Evolutionary conservation across 352 stramenopile genomes (phyloP).

Genomic region (Pythium phragmitis): DNA sequence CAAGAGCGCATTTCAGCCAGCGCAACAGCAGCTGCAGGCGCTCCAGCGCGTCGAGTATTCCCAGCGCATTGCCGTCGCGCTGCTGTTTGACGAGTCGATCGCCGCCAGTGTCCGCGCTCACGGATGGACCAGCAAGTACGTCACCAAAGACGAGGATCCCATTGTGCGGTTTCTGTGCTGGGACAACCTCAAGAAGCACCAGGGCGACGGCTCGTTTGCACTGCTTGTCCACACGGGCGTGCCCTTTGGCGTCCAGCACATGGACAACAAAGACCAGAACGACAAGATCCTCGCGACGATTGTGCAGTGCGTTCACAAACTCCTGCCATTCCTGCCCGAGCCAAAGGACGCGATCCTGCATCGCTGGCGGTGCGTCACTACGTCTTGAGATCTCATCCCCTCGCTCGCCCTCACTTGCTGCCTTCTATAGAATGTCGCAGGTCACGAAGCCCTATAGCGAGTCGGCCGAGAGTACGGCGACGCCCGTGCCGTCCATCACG

Average conservation of each 20-base stretch:
- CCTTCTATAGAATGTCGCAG: slow-evolving; percentile 53
- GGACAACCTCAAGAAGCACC: slow-evolving; percentile 68
- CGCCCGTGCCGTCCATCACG: slow-evolving; percentile 30
- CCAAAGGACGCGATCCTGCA: slow-evolving; percentile 52
- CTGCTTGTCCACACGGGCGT: slow-evolving; percentile 73
- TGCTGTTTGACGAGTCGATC: slow-evolving; percentile 55
- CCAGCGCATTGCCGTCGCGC: slow-evolving; percentile 64
- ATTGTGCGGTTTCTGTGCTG: slow-evolving; percentile 77
- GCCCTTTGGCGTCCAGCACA: slow-evolving; percentile 51
- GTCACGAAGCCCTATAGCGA: slow-evolving; percentile 49
- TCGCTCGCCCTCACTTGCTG: background rate
- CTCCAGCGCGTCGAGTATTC: slow-evolving; percentile 60
- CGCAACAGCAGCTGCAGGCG: slow-evolving; percentile 30
- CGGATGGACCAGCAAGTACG: slow-evolving; percentile 68
- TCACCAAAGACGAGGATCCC: slow-evolving; percentile 49
- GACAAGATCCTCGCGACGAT: slow-evolving; percentile 57
- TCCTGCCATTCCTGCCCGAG: slow-evolving; percentile 55
- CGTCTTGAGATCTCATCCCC: background rate
- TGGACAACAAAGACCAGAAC: slow-evolving; percentile 53
- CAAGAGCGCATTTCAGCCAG: slow-evolving; percentile 41
- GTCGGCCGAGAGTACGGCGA: background rate
- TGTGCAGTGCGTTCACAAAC: slow-evolving; percentile 43
- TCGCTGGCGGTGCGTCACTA: slow-evolving; percentile 52
- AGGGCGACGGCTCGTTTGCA: slow-evolving; percentile 21
- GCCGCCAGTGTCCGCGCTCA: slow-evolving; percentile 36